Conservation (phyloP, 2,329 filamentous ascomycete genomes). For the Trichoderma atrobrunneum region DNA sequence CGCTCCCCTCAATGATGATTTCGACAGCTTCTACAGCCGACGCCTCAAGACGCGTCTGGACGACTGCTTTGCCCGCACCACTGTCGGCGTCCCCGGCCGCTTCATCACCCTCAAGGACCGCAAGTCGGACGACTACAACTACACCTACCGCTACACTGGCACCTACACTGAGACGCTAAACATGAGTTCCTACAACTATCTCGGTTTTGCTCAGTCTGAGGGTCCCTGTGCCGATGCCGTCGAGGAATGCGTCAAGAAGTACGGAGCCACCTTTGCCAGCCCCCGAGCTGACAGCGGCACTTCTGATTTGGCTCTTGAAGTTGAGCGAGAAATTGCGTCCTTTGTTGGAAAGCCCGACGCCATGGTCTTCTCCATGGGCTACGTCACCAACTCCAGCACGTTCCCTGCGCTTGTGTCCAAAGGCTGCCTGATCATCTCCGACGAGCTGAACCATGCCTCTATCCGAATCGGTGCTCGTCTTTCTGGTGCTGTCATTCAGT, state of each 20-base stretch:
- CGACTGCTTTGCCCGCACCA: conserved; percentile 91
- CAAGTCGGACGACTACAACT: conserved; percentile 86
- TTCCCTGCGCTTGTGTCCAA: conserved; percentile 92
- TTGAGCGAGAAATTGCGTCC: conserved; percentile 81
- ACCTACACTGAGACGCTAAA: conserved; percentile 94
- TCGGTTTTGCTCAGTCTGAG: conserved; percentile 96
- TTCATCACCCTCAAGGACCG: conserved; percentile 93
- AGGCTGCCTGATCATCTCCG: conserved; percentile 90
- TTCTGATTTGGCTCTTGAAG: conserved; percentile 80
- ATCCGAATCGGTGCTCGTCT: conserved; percentile 93
- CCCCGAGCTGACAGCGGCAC: conserved; percentile 82
- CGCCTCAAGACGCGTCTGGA: conserved; percentile 92
- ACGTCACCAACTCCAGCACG: conserved; percentile 88
- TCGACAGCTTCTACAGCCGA: conserved; percentile 97
- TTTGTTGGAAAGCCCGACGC: conserved; percentile 94
- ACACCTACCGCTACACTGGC: conserved; percentile 83
- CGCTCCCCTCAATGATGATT: conserved; percentile 93
- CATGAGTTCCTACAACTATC: conserved; percentile 99
- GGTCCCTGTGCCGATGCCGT: conserved; percentile 93
- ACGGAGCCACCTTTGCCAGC: conserved; percentile 79
- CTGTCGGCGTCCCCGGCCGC: conserved; percentile 88
- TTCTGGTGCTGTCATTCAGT: conserved; percentile 89
- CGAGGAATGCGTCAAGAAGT: conserved; percentile 79
- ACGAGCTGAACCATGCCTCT: conserved; percentile 96
- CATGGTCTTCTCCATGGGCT: conserved; percentile 99